A percentile compares a stretch with the other conserved stretches of the same genome.
Evolutionary conservation across 805 yeast genomes (phyloP).

Genomic region (Ogataea paraovalis): DNA sequence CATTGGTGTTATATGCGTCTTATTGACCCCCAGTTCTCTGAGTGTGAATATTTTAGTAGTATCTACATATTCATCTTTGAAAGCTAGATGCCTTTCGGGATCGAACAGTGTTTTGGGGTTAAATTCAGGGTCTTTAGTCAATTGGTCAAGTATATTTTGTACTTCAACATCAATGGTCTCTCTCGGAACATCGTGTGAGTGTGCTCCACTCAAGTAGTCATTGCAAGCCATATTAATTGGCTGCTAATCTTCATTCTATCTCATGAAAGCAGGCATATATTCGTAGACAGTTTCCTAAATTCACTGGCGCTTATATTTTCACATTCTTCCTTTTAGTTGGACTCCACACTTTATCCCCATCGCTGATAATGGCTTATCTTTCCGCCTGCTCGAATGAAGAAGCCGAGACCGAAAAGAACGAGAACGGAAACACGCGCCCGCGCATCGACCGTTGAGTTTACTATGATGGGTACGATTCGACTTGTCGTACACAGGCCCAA

Average conservation of each 20-base stretch:
- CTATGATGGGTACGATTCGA: too few relatives aligned
- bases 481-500: too few relatives aligned
- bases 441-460: too few relatives aligned
- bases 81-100: constrained; percentile 34
- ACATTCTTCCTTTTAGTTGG: too few relatives aligned
- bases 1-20: constrained; percentile 34
- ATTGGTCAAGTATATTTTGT: constrained; percentile 10
- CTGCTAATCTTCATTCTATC: too few relatives aligned
- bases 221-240: constrained; percentile 11
- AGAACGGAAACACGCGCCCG: not conserved
- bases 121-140: constrained; percentile 11
- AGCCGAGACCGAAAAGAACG: not conserved
- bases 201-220: constrained; percentile 20
- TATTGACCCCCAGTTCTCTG: constrained; percentile 34
- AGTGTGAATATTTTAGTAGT: constrained; percentile 36
- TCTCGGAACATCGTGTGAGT: constrained; percentile 24
- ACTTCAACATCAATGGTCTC: constrained; percentile 26
- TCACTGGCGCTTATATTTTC: too few relatives aligned
- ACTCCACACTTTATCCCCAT: too few relatives aligned
- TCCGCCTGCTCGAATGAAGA: not conserved
- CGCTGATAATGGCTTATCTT: too few relatives aligned
- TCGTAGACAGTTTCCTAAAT: too few relatives aligned
- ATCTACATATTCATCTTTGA: constrained; percentile 35
- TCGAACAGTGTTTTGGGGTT: constrained; percentile 31
- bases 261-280: too few relatives aligned